Evolutionary conservation across 78 protist species (phyloP), one percentile per base, ranked within the genome.

Genomic region (Salpingoeca rosetta): DNA sequence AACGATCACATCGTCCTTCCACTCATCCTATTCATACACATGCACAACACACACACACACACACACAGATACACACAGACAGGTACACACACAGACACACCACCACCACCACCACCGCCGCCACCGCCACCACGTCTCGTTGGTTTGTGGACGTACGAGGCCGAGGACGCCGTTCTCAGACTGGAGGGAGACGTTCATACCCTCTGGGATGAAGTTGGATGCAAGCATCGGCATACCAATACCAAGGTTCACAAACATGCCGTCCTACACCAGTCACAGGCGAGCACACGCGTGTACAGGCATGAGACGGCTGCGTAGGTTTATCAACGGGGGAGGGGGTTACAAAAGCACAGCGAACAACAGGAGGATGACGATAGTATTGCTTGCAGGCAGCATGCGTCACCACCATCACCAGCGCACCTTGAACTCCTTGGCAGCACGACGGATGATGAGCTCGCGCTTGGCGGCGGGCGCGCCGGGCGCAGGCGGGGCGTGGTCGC

Each of bases 161-260:
- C 99, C 99, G 25, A 97, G 92, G 12, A 95, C 44, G 72, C 98
- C 98, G 81, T 96, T 96, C 84, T 96, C 98, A 35, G 87, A 44
- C 91, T 93, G 95, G 25, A 96, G 88, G 57, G 82, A 92, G 84
- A 96, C 94, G 75, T 11, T 27, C 76, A 78, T 31, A 25, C 90
- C 91, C 39, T 80, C 44, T n/a, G 88, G 90, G 7, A 97, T 57
- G 76, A 85, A 94, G 91, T 97, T 97, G 84, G 92, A 56, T 25
- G 97, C 97, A 41, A 95, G 84, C 72, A 97, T 97, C 56, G 99
- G 99, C 87, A 97, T 97, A 27, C 98, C 98, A 75, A 97, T 97
- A 22, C 99, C 99, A 0, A 95, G 87, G 87, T 96, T 96, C 79
- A 94, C 94, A 81, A 92, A 93, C 96, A 91, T 93, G 41, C 97